These are phyloP conservation scores for Sugiyamaella sp. DNA, from an alignment of 1,139 yeast species.

Conservation along the genomic window DNA sequence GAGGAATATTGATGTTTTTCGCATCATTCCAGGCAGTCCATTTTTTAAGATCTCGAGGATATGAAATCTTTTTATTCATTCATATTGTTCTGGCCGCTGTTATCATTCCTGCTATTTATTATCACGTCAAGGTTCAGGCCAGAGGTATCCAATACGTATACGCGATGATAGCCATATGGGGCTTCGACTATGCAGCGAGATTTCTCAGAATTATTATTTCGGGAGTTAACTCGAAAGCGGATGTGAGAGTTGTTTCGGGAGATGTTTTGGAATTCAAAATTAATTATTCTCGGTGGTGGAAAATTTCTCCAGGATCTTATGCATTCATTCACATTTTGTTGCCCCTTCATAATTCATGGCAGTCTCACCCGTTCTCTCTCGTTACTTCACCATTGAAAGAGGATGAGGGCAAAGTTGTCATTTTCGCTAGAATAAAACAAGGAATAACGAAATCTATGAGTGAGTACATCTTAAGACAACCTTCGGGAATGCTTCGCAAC, in stretches of 20 bases:
- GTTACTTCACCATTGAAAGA: conserved; percentile 38
- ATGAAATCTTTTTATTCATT: conserved; percentile 62
- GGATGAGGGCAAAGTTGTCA: conserved; percentile 35
- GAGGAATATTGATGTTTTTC: conserved; percentile 35
- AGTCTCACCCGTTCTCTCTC: conserved; percentile 72
- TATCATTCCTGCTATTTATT: conserved; percentile 63
- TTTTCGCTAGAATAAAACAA: conserved; percentile 37
- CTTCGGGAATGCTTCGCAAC: conserved; percentile 25
- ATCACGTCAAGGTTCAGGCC: conserved; percentile 47
- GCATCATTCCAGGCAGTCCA: conserved; percentile 53
- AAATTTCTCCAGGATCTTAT: conserved; percentile 58
- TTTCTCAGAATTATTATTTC: conserved; percentile 43
- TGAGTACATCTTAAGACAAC: conserved; percentile 14
- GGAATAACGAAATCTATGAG: conserved; percentile 37
- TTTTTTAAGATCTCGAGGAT: conserved; percentile 55
- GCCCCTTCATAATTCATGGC: conserved; percentile 46
- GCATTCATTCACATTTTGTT: conserved; percentile 58
- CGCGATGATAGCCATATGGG: conserved; percentile 47
- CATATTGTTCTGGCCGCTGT: conserved; percentile 63
- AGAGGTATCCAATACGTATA: conserved; percentile 45
- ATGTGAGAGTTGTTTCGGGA: conserved; percentile 37
- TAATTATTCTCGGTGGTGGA: conserved; percentile 44
- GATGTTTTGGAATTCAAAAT: conserved; percentile 38
- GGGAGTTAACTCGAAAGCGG: conserved; percentile 48
- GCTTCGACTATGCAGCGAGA: conserved; percentile 45